Evolutionary conservation across 352 stramenopile species (phyloP), one percentile per base, ranked within the genome.

Genomic region (Globisporangium spinosum): DNA sequence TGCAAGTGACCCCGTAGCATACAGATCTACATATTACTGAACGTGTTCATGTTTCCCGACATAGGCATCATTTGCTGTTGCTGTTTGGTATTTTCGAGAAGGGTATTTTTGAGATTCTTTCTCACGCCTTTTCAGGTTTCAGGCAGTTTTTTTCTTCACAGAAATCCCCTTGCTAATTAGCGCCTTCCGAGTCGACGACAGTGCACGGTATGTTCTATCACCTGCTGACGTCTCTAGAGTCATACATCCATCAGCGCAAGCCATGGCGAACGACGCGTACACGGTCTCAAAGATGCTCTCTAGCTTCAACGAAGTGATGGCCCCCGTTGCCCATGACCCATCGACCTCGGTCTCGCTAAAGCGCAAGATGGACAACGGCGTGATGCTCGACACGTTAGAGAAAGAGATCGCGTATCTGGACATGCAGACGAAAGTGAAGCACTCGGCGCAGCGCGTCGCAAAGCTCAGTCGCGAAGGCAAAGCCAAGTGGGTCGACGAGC

Each of bases 201-300:
- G 35, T 9, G 10, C 35, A 43, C 3, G 35, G 10, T 32, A 32
- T 1, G 27, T 32, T 1, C 27, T 32, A 1, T 15, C 35, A 43
- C 35, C 15, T n/a, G 38, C 10, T 45, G 38, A 45, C 17, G 13
- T 3, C 7, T 35, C 25, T 43, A 40, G n/a, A n/a, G n/a, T n/a
- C n/a, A n/a, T n/a, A n/a, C 20, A 56, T 17, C 22, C 27, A 38
- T 23, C 29, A 55, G 34, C 5, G 15, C n/a, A 34, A 2, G 10
- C n/a, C 29, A 85, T 86, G 73, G 62, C 72, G 13, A 77, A 29
- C 54, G 54, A 88, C 59, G 83, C 83, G 47, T 95, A 89, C 76
- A 95, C 87, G 25, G 83, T 95, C 57, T 90, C 85, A 27, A 93
- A 91, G 74, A 95, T 95, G 85, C 74, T 95, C 27, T 67, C 79